A percentile compares a stretch with the other conserved stretches of the same genome.
phyloP scores from a whole-genome alignment of 345 rosid genomes.

The Barbarea vulgaris region DNA sequence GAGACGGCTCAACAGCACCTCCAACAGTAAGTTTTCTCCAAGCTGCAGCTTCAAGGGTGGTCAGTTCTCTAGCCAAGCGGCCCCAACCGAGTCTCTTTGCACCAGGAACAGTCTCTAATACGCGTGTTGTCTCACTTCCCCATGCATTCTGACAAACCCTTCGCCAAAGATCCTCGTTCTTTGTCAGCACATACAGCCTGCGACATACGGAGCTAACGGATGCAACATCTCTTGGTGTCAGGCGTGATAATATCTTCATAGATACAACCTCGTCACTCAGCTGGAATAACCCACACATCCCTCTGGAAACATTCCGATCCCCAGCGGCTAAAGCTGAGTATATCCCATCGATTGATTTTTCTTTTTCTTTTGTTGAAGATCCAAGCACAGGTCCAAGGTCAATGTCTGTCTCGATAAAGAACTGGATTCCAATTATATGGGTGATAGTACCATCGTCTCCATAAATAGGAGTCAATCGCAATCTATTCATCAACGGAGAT shows the following conservation, averaged over 20 bases:
- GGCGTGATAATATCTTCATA: conserved; percentile 68
- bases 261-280: conserved; percentile 80
- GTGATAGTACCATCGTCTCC: conserved; percentile 78
- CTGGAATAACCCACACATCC: conserved; percentile 67
- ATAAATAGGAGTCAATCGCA: conserved; percentile 80
- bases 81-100: conserved; percentile 90
- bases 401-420: conserved; percentile 76
- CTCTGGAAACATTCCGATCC: conserved; percentile 63
- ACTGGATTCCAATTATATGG: conserved; percentile 86
- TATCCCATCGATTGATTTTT: conserved; percentile 31
- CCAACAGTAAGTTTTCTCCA: conserved; percentile 91
- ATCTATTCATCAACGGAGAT: conserved; percentile 70
- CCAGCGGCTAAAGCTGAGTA: conserved; percentile 47
- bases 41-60: conserved; percentile 86
- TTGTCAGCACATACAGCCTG: conserved; percentile 65
- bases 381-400: conserved; percentile 76
- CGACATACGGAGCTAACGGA: conserved; percentile 74
- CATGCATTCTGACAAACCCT: conserved; percentile 92
- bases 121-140: conserved; percentile 77
- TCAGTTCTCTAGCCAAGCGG: conserved; percentile 77
- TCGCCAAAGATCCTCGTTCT: conserved; percentile 85
- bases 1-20: conserved; percentile 86
- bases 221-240: conserved; percentile 86
- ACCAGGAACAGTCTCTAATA: conserved; percentile 77
- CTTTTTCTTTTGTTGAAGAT: conserved; percentile 68